Percentiles rank a stretch among this genome's conserved stretches.
Conservation (phyloP, 1,284 basidiomycete species). For the Moesziomyces antarcticus region DNA sequence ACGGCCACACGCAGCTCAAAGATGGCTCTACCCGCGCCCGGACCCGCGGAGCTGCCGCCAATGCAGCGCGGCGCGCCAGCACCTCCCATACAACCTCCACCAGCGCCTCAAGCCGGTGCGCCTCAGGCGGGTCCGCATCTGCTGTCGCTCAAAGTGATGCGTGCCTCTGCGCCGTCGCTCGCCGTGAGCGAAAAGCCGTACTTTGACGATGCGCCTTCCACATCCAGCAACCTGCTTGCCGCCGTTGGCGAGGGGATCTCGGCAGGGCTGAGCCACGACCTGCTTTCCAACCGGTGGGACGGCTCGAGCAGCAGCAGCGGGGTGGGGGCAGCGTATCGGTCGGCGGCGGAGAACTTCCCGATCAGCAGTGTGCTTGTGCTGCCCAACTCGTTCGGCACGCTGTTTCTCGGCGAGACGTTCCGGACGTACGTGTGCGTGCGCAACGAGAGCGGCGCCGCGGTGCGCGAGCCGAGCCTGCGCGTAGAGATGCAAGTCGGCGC, state of each 20-base stretch:
- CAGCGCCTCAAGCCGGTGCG: not conserved
- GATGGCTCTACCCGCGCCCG: not conserved
- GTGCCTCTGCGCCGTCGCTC: conserved; percentile 46
- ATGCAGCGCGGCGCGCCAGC: not conserved
- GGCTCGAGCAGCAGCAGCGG: not conserved
- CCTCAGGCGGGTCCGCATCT: conserved; percentile 38
- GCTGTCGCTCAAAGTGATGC: conserved; percentile 60
- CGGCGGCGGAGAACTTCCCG: conserved; percentile 14
- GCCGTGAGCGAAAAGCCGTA: conserved; percentile 39
- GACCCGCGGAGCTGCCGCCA: no score
- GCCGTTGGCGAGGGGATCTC: conserved; percentile 13
- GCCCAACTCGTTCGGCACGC: conserved; percentile 53
- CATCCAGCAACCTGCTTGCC: not conserved
- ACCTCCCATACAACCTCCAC: not conserved
- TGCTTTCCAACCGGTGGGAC: conserved; percentile 11
- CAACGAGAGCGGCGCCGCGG: conserved; percentile 50
- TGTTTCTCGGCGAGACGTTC: conserved; percentile 64
- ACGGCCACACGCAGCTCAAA: not conserved
- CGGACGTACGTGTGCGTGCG: conserved; percentile 61
- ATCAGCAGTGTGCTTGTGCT: conserved; percentile 31
- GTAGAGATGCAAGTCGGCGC: conserved; percentile 62
- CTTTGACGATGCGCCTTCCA: conserved; percentile 14
- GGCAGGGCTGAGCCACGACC: conserved; percentile 5
- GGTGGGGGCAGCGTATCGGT: not conserved
- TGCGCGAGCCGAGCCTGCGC: conserved; percentile 45